Percentiles rank a stretch among this genome's conserved stretches.
Evolutionary conservation across 495 filamentous ascomycete genomes (phyloP).

Genomic region (Oidiodendron maius): DNA sequence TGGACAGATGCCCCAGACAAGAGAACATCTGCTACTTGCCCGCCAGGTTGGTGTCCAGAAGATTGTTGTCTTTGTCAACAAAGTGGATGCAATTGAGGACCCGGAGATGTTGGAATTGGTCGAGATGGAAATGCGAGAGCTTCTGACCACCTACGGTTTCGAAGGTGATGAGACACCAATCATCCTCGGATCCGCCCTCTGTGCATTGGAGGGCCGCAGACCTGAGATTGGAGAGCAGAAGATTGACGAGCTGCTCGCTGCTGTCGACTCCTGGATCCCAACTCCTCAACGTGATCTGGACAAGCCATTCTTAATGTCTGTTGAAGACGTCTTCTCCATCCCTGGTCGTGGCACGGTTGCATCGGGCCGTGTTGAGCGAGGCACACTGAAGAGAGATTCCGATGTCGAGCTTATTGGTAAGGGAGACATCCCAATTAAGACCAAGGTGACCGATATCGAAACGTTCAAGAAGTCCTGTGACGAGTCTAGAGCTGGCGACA

Average conservation of each 20-base stretch:
- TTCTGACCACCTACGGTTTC: constrained; percentile 86
- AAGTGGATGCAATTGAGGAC: constrained; percentile 94
- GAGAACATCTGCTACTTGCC: constrained; percentile 95
- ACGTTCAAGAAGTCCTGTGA: constrained; percentile 99
- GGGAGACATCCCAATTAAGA: constrained; percentile 72
- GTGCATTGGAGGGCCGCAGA: constrained; percentile 81
- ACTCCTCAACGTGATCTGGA: constrained; percentile 85
- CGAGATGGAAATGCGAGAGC: constrained; percentile 99
- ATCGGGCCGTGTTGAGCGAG: constrained; percentile 96
- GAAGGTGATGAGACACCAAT: constrained; percentile 98
- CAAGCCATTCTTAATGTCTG: constrained; percentile 97
- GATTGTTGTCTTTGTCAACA: constrained; percentile 99
- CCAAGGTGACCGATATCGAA: constrained; percentile 98
- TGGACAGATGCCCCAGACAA: constrained; percentile 99
- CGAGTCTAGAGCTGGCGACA: constrained; percentile 89
- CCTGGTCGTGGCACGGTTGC: constrained; percentile 94
- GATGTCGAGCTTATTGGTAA: constrained; percentile 94
- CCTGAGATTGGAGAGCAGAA: constrained; percentile 81
- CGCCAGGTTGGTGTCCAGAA: constrained; percentile 96
- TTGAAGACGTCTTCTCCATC: constrained; percentile 99
- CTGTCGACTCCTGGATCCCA: constrained; percentile 95
- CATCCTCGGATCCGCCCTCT: constrained; percentile 91
- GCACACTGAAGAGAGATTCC: constrained; percentile 79
- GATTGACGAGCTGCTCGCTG: constrained; percentile 81
- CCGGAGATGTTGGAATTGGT: constrained; percentile 99